These are phyloP conservation scores for Babesia ovata DNA, from an alignment of 169 alveolate species.

Conservation along the genomic window DNA sequence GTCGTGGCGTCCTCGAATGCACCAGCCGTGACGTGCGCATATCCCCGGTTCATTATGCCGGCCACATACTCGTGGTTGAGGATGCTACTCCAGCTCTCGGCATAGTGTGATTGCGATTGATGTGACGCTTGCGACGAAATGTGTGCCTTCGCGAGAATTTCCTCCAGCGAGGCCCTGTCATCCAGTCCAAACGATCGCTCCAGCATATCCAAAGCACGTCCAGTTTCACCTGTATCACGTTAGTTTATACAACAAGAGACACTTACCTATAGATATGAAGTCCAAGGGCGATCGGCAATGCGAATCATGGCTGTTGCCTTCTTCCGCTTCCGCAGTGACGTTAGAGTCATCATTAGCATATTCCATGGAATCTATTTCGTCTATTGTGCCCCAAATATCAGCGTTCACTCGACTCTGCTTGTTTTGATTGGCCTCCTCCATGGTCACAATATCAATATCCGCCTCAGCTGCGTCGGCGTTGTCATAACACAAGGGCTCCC, in stretches of 20 bases:
- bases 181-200: constrained; percentile 11
- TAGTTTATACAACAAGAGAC: too few species aligned
- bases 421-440: background rate
- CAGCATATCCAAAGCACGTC: constrained; percentile 19
- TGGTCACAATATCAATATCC: constrained; percentile 2
- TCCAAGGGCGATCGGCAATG: constrained; percentile 26
- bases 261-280: constrained; percentile 9
- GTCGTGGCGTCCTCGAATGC: constrained; percentile 23
- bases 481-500: constrained; percentile 18
- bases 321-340: background rate
- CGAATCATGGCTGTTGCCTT: background rate
- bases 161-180: constrained; percentile 21
- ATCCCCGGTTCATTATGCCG: constrained; percentile 29
- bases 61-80: constrained; percentile 18
- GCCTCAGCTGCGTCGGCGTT: constrained; percentile 29
- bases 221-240: constrained; percentile 3
- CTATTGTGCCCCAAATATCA: constrained; percentile 33
- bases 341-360: background rate
- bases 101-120: background rate
- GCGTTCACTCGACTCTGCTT: constrained; percentile 1
- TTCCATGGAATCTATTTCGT: constrained; percentile 11
- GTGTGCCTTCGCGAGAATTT: constrained; percentile 7
- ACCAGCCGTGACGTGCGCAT: constrained; percentile 33
- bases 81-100: background rate
- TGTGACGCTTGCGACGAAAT: background rate